Base-by-base conservation (phyloP, 179 eudicot species). In the Gypsophila paniculata region DNA sequence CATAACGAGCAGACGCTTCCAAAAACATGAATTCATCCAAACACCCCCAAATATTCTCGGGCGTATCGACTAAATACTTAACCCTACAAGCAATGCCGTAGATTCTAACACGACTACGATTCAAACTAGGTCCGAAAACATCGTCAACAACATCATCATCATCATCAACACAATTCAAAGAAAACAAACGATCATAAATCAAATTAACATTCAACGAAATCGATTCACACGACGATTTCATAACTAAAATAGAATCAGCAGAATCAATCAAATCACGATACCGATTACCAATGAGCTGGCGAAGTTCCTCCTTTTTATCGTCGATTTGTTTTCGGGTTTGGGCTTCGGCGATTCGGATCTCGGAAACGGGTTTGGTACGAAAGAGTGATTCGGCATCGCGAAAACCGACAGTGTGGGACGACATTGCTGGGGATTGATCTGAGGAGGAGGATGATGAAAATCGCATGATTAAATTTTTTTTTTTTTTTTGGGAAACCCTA, bases 1-100 rank as follows among this genome's bases (percentile, higher is more conserved):
- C 54, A 67, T 89, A 91, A 62, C 97, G 79, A 11, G 88, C 84
- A 15, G 92, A 85, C 4, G 96, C 85, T 67, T 91, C 97, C 19
- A 91, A 72, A 69, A 89, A 87, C 99, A 91, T 94, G 26, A 81
- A 87, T 73, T 90, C 99, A 68, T 94, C 99, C 51, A 94, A 87
- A 73, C 97, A 87, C 0, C 99, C 97, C 99, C 97, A 94, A 32
- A 94, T 94, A 75, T 85, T 91, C 76, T 94, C 99, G 1, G 99
- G 97, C 18, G 99, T 94, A 73, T 94, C 99, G 18, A 94, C 97
- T 68, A 94, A 80, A 75, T 94, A 94, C 92, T 94, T 94, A 25
- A 94, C 95, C 68, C 99, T 75, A 73, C 91, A 87, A 0, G 91
- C 99, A 72, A 91, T 86, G 67, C 90, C 94, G 62, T 91, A 91